Evolutionary conservation across 2,329 filamentous ascomycete genomes (phyloP).

Genomic region (Gnomoniopsis sp.): DNA sequence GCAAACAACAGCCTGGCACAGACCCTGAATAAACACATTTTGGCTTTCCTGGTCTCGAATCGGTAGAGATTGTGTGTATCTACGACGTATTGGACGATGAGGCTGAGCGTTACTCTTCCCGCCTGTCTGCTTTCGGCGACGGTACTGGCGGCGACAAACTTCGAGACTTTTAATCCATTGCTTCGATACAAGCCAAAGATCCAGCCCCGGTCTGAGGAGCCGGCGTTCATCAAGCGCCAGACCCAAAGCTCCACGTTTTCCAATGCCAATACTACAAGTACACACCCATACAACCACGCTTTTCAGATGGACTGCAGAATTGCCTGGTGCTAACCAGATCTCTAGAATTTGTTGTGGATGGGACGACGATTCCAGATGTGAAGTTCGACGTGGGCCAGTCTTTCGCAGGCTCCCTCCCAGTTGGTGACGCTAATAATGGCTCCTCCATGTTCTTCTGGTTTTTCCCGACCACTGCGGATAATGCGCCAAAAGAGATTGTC

Average conservation of each 20-base stretch:
- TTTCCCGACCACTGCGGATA: conserved; percentile 50
- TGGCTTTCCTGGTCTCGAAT: neutral
- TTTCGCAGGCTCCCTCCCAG: conserved; percentile 56
- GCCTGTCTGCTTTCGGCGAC: neutral
- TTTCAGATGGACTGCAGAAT: neutral
- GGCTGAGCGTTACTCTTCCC: neutral
- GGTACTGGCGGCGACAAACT: conserved; percentile 1
- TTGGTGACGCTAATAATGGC: conserved; percentile 40
- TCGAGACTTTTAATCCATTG: conserved; percentile 11
- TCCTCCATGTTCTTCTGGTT: conserved; percentile 59
- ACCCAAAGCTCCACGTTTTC: conserved; percentile 18
- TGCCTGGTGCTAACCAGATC: neutral
- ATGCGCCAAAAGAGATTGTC: conserved; percentile 49
- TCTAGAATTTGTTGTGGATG: conserved; percentile 57
- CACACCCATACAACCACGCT: neutral
- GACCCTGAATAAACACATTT: neutral
- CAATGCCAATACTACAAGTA: conserved; percentile 24
- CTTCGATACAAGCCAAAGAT: neutral
- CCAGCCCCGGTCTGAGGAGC: neutral
- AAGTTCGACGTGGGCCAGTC: conserved; percentile 61
- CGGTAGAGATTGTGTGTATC: neutral
- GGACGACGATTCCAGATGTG: conserved; percentile 59
- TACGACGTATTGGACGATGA: conserved; percentile 2
- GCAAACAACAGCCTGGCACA: neutral
- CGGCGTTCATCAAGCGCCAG: conserved; percentile 2